A percentile compares a stretch with the other conserved stretches of the same genome.
phyloP scores from a whole-genome alignment of 768 basidiomycete species.

The Terana coerulea region DNA sequence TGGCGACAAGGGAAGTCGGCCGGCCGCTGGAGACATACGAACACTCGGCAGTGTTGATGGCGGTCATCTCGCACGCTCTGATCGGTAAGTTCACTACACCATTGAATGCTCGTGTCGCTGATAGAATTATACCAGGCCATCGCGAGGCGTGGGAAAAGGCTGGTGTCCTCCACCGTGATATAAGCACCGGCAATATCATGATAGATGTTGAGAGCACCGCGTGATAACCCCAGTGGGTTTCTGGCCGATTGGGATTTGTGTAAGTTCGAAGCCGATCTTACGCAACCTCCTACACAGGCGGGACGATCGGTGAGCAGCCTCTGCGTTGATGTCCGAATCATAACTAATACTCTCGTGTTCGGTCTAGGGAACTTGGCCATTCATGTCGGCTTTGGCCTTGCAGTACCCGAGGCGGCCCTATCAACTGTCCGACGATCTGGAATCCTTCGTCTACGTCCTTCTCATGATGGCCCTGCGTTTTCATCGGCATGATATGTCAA shows the following conservation, averaged over 20 bases:
- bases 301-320: background rate
- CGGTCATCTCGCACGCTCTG: background rate
- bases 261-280: background rate
- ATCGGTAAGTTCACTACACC: background rate
- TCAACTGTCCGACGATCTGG: constrained; percentile 16
- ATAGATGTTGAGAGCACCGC: background rate
- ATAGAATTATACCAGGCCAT: background rate
- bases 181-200: constrained; percentile 6
- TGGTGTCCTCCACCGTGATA: constrained; percentile 4
- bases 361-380: constrained; percentile 18
- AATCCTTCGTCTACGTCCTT: constrained; percentile 16
- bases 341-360: background rate
- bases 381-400: constrained; percentile 12
- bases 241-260: constrained; percentile 6
- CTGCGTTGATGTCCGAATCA: background rate
- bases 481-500: no score
- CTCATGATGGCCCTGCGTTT: background rate
- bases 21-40: background rate
- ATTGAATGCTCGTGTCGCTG: background rate
- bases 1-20: background rate
- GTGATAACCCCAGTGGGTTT: background rate
- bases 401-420: constrained; percentile 1
- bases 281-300: background rate
- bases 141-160: background rate
- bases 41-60: background rate